Evolutionary conservation across 495 filamentous ascomycete species (phyloP).

Genomic region (Lentithecium fluviatile): DNA sequence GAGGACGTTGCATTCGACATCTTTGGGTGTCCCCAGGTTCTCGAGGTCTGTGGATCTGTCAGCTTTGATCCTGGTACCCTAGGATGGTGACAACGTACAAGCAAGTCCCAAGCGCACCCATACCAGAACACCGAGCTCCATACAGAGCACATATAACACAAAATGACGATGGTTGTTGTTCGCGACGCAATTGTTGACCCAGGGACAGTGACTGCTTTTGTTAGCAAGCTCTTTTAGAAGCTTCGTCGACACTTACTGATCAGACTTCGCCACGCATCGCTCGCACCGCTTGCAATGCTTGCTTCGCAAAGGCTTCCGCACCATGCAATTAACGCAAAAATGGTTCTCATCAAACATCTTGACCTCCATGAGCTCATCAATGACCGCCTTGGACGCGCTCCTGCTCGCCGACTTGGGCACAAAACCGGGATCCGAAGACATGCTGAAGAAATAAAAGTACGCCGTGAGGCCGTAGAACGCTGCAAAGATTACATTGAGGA

Average conservation of each 20-base stretch:
- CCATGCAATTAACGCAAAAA: constrained; percentile 93
- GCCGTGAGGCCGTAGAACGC: constrained; percentile 61
- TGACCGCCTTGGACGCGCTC: constrained; percentile 79
- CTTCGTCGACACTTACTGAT: constrained; percentile 67
- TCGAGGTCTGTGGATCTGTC: constrained; percentile 47
- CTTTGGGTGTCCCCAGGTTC: constrained; percentile 47
- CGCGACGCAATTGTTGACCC: constrained; percentile 95
- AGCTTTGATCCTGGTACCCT: constrained; percentile 16
- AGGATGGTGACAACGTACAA: constrained; percentile 49
- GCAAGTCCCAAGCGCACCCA: constrained; percentile 46
- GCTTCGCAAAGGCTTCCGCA: constrained; percentile 82
- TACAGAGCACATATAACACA: constrained; percentile 75
- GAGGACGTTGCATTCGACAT: constrained; percentile 71
- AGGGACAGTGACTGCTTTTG: constrained; percentile 82
- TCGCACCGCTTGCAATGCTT: constrained; percentile 92
- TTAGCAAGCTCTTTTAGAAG: constrained; percentile 44
- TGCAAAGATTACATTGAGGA: constrained; percentile 74
- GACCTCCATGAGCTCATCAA: constrained; percentile 74
- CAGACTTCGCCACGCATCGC: constrained; percentile 92
- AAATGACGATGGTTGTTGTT: constrained; percentile 96
- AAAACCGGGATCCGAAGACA: constrained; percentile 87
- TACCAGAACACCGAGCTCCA: constrained; percentile 71
- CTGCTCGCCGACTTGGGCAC: constrained; percentile 90
- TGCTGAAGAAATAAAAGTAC: constrained; percentile 84
- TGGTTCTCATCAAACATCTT: constrained; percentile 93